These are phyloP conservation scores for Carpinus fangiana DNA, from an alignment of 306 rosid species.

Conservation along the genomic window DNA sequence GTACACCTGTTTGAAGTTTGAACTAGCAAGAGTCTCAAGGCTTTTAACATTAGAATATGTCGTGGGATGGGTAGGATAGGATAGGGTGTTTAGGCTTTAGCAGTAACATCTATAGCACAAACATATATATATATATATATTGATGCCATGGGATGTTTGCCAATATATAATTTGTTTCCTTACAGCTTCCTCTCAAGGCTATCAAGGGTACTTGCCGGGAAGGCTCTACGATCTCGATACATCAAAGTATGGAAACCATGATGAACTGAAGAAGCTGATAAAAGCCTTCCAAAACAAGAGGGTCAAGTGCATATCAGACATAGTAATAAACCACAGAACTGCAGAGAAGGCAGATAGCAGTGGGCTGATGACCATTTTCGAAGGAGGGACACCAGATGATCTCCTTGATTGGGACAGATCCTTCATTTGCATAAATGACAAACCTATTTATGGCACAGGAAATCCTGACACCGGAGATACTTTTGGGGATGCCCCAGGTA, in stretches of 20 bases:
- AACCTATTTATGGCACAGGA: neutral
- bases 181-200: neutral
- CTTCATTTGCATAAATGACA: neutral
- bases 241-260: slow-evolving; percentile 1
- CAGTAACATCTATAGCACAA: too few species aligned
- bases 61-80: too few species aligned
- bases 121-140: too few species aligned
- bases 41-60: too few species aligned
- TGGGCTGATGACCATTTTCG: neutral
- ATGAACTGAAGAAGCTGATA: neutral
- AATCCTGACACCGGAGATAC: neutral
- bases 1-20: too few species aligned
- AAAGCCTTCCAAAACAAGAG: neutral
- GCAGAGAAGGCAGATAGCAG: neutral
- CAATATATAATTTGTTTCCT: too few species aligned
- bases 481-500: neutral
- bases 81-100: too few species aligned
- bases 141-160: too few species aligned
- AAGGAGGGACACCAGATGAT: slow-evolving; percentile 6
- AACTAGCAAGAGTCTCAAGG: too few species aligned
- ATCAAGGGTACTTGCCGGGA: slow-evolving; percentile 6
- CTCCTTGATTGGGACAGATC: slow-evolving; percentile 1
- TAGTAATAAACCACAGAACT: slow-evolving; percentile 7
- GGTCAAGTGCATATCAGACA: slow-evolving; percentile 2
- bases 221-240: slow-evolving; percentile 6